Evolutionary conservation across 306 rosid species (phyloP), one percentile per base, ranked within the genome.

Genomic region (Gillenia trifoliata): DNA sequence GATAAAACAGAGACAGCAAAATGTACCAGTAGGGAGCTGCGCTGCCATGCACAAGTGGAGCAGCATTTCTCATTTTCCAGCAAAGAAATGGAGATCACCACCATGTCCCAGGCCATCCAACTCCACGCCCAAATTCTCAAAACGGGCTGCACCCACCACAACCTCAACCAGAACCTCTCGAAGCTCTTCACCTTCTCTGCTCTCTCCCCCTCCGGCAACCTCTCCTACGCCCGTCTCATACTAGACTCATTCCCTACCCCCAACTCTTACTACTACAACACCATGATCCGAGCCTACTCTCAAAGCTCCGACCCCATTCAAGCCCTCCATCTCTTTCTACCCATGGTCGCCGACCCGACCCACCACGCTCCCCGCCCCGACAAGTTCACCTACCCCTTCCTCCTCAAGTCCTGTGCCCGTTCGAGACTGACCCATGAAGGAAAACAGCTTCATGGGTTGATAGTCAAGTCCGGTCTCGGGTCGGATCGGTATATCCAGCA

Each of bases 101-200:
- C 73, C 77, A 79, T 89, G 88, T 57, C 77, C 29, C 80, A 89
- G 43, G 91, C 88, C 43, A 79, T 86, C 73, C 93, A 89, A 75
- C 63, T 89, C 61, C 93, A 86, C 36, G 89, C 75, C 3, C 89
- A 79, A 63, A 28, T 81, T 0, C 56, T 85, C n/a, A 89, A 89
- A 79, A 63, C 77, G 2, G 77, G 89, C n/a, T 33, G 76, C 5
- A 68, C 23, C 3, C 81, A 71, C 25, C 33, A 73, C 1, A 71
- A 55, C 3, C 81, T 67, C 5, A 70, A 67, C 25, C 69, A 12
- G 28, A 59, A 59, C 64, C 64, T 87, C 50, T 83, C 87, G 5
- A 83, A 83, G 41, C 67, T 88, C 55, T 88, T 88, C 80, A 82
- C 83, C 22, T 86, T 88, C 76, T 56, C 86, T 0, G 90, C 93